Base-by-base conservation (phyloP, 768 basidiomycete species). In the Termitomyces bulborhizus region DNA sequence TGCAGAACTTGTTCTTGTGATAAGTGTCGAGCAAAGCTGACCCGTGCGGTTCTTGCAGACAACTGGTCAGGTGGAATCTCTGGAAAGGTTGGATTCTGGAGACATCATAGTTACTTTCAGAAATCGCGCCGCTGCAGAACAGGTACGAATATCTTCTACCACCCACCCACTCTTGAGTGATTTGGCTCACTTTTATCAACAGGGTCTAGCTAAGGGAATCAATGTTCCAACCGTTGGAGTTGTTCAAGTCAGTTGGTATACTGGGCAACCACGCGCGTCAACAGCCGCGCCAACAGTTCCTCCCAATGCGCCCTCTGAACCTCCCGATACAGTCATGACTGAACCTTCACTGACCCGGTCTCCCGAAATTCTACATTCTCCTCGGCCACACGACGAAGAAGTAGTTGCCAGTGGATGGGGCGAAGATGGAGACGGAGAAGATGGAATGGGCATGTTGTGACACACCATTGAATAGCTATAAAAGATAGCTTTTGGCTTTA, bases 171-270 rank as follows among this genome's bases (percentile, higher is more conserved):
- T 15, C 1, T 24, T 9, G 34, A 34, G 12, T 34, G 11, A 53
- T n/a, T 39, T 65, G 13, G 8, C 67, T 54, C 47, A 42, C 36
- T 48, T 37, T 43, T 54, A n/a, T 57, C 4, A 56, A 6, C 57
- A 91, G 87, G 90, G 84, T 18, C 69, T 92, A 3, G 79, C 85
- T 41, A 90, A 90, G 67, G 90, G 89, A 24, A 66, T 70, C 15
- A 80, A 81, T 55, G 81, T 92, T 46, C 81, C 90, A 6, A 73
- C 79, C 3, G 73, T 87, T 42, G 89, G 89, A 6, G 65, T 75
- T 9, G 81, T 90, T 0, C 81, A 85, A 56, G 68, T 91, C 48
- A 74, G 80, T 12, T 92, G 90, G 90, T 79, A 80, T 60, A 75
- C 74, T 9, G 74, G 71, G 18, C 71, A 67, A 52, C 60, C 60